Conservation (phyloP, 78 protist species). For the Emiliania huxleyi region DNA sequence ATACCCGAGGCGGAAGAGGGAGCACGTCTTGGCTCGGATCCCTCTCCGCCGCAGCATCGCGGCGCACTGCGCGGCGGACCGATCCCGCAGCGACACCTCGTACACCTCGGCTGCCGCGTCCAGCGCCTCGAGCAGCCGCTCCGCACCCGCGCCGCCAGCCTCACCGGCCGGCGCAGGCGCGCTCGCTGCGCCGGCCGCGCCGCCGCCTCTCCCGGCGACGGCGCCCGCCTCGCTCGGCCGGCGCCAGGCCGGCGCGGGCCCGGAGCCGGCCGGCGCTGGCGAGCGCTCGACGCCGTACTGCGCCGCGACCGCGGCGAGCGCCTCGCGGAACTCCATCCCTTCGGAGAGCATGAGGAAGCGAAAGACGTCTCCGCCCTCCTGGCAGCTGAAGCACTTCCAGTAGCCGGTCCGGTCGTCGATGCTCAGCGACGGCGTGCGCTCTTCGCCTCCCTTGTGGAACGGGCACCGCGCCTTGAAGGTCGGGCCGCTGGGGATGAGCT, state of each 20-base stretch:
- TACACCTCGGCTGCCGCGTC: background rate
- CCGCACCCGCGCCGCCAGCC: too few species aligned
- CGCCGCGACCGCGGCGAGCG: background rate
- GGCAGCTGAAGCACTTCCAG: background rate
- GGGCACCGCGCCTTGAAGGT: background rate
- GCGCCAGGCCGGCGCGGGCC: background rate
- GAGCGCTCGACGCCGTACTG: background rate
- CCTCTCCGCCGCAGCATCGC: background rate
- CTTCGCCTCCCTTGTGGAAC: background rate
- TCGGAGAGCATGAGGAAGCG: background rate
- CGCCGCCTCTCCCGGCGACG: too few species aligned
- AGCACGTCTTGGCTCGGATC: background rate
- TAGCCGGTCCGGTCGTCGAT: background rate
- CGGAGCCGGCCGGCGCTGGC: background rate
- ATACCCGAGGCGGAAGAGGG: background rate
- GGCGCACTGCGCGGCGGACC: background rate
- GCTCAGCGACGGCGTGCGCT: background rate
- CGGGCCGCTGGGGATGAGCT: background rate
- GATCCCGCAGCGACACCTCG: background rate
- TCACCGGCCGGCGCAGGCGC: too few species aligned
- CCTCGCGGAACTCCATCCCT: background rate
- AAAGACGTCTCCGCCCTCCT: background rate
- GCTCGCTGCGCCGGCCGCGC: too few species aligned
- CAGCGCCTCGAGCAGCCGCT: background rate
- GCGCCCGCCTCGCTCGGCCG: too few species aligned